These are phyloP conservation scores for Boletus smithii DNA, from an alignment of 1,284 basidiomycete genomes.

Conservation along the genomic window DNA sequence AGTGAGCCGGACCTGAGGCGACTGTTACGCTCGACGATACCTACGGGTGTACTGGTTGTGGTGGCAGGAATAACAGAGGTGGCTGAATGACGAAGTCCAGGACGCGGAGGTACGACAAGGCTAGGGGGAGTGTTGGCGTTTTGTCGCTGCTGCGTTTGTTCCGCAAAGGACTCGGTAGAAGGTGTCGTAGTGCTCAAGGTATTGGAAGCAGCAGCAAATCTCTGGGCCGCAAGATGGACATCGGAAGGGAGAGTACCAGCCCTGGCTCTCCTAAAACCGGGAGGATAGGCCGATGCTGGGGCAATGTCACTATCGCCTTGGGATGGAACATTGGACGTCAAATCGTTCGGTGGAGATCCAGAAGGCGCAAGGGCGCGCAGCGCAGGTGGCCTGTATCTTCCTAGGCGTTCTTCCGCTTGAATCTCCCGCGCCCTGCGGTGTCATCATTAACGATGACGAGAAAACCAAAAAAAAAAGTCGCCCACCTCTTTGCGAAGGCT, in stretches of 20 bases:
- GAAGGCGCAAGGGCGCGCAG: conserved; percentile 68
- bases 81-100: conserved; percentile 72
- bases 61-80: conserved; percentile 46
- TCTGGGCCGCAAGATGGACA: conserved; percentile 80
- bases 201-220: conserved; percentile 67
- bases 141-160: conserved; percentile 52
- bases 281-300: conserved; percentile 69
- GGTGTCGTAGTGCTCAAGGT: conserved; percentile 51
- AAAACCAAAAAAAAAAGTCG: conserved; percentile 11
- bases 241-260: conserved; percentile 86
- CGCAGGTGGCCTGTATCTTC: conserved; percentile 76
- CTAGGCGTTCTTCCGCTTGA: conserved; percentile 68
- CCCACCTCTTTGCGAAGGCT: conserved; percentile 80
- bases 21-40: conserved; percentile 64
- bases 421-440: conserved; percentile 71
- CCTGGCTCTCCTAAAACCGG: conserved; percentile 82
- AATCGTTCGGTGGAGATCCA: conserved; percentile 70
- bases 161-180: conserved; percentile 63
- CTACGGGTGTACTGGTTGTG: conserved; percentile 57
- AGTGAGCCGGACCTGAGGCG: conserved; percentile 88
- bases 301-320: conserved; percentile 55
- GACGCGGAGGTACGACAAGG: conserved; percentile 52
- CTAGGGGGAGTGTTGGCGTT: conserved; percentile 43
- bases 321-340: conserved; percentile 49
- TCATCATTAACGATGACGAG: conserved; percentile 16